Evolutionary conservation across 371 early-diverging fungal species (phyloP).

Genomic region (Catenaria anguillulae): DNA sequence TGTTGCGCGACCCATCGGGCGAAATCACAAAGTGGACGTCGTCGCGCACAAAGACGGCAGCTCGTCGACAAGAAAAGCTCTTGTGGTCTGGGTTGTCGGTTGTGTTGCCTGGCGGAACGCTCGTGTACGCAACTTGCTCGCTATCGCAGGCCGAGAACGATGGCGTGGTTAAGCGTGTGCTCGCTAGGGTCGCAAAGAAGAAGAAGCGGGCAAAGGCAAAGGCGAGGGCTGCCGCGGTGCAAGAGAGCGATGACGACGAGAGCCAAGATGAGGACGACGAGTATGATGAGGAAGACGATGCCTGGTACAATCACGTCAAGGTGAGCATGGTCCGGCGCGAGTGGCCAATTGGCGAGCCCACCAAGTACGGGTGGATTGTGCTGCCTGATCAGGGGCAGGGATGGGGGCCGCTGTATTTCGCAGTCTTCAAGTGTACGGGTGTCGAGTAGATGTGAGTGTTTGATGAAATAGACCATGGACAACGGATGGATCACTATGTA

Average conservation of each 20-base stretch:
- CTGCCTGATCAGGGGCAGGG: conserved; percentile 36
- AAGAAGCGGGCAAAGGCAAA: neutral
- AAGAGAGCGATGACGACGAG: neutral
- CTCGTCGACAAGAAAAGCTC: conserved; percentile 37
- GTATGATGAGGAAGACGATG: neutral
- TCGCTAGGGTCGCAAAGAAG: conserved; percentile 11
- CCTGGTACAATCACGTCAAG: neutral
- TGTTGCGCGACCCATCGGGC: conserved; percentile 34
- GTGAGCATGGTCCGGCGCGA: neutral
- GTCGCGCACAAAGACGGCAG: conserved; percentile 30
- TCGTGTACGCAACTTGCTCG: conserved; percentile 61
- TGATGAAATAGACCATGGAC: no score
- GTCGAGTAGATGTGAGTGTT: no score
- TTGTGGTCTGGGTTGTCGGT: conserved; percentile 42
- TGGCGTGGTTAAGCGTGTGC: conserved; percentile 35
- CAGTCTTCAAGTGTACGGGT: no score
- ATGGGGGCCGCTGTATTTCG: conserved; percentile 45
- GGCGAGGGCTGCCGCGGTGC: neutral
- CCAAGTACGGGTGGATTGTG: conserved; percentile 41
- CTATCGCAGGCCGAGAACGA: conserved; percentile 54
- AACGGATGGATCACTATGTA: no score
- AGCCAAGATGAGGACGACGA: no score
- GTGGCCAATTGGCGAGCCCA: conserved; percentile 36
- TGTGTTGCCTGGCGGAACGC: conserved; percentile 34
- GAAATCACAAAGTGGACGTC: conserved; percentile 37